Percentiles rank a stretch among this genome's conserved stretches.
phyloP scores from a whole-genome alignment of 768 basidiomycete species.

The Kwoniella mangroviensis region DNA sequence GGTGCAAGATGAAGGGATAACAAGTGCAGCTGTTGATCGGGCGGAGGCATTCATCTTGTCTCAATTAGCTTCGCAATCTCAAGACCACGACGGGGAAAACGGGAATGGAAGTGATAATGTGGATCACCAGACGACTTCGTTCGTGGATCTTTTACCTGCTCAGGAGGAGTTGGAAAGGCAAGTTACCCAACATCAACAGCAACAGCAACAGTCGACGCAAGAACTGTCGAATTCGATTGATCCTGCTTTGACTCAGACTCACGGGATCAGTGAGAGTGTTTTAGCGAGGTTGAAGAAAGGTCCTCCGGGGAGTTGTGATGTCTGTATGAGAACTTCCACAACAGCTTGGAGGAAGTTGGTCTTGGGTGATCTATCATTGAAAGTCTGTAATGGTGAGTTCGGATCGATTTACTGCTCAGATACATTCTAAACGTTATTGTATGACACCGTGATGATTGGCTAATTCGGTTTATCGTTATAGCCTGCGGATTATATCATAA shows the following conservation, averaged over 20 bases:
- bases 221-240: neutral
- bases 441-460: no score
- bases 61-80: conserved; percentile 18
- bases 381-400: conserved; percentile 52
- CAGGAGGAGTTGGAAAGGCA: conserved; percentile 27
- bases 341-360: conserved; percentile 48
- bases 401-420: no score
- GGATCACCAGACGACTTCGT: conserved; percentile 12
- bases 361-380: conserved; percentile 30
- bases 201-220: neutral
- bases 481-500: conserved; percentile 50
- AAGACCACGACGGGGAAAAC: neutral
- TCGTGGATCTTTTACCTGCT: conserved; percentile 35
- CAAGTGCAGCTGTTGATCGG: conserved; percentile 16
- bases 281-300: conserved; percentile 42
- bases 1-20: neutral
- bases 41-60: conserved; percentile 24
- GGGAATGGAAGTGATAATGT: neutral
- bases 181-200: conserved; percentile 4
- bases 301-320: conserved; percentile 50
- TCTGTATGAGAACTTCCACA: conserved; percentile 48
- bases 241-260: neutral
- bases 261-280: conserved; percentile 13
- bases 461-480: no score
- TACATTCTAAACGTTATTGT: no score